A percentile compares a stretch with the other conserved stretches of the same genome.
phyloP scores from a whole-genome alignment of 1,284 basidiomycete genomes.

The Cutaneotrichosporon sp. region DNA sequence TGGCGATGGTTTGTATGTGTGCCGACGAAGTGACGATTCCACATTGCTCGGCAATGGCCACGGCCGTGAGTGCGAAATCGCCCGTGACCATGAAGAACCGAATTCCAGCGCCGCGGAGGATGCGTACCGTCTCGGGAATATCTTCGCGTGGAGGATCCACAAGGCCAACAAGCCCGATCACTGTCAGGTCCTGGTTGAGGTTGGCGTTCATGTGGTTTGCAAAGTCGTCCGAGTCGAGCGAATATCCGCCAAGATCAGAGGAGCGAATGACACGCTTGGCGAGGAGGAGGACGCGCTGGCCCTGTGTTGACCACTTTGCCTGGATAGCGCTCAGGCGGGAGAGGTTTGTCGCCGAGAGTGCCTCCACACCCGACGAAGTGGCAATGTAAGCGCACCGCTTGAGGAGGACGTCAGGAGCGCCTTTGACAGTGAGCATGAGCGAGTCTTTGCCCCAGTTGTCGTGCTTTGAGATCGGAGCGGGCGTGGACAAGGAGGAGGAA shows the following conservation, averaged over 20 bases:
- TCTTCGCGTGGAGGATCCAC: conserved; percentile 65
- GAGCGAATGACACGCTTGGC: conserved; percentile 49
- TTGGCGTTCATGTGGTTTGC: conserved; percentile 41
- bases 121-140: conserved; percentile 58
- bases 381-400: conserved; percentile 56
- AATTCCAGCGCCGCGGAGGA: conserved; percentile 62
- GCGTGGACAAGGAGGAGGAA: neutral
- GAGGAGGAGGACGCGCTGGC: conserved; percentile 63
- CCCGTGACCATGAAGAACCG: conserved; percentile 71
- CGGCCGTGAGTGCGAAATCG: conserved; percentile 56
- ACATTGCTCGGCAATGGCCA: conserved; percentile 63
- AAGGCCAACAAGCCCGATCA: conserved; percentile 65
- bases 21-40: conserved; percentile 58
- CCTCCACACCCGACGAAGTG: conserved; percentile 50
- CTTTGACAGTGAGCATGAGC: conserved; percentile 58
- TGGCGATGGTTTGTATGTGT: conserved; percentile 38
- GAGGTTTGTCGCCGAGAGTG: conserved; percentile 46
- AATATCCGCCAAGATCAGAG: conserved; percentile 20
- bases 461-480: conserved; percentile 12
- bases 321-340: conserved; percentile 54
- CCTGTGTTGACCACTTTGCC: conserved; percentile 60
- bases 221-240: conserved; percentile 53
- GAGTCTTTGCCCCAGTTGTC: conserved; percentile 30
- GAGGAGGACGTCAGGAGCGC: conserved; percentile 63
- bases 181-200: conserved; percentile 56